Evolutionary conservation across 2,329 filamentous ascomycete species (phyloP), one percentile per base, ranked within the genome.

Genomic region (Moelleriella libera): DNA sequence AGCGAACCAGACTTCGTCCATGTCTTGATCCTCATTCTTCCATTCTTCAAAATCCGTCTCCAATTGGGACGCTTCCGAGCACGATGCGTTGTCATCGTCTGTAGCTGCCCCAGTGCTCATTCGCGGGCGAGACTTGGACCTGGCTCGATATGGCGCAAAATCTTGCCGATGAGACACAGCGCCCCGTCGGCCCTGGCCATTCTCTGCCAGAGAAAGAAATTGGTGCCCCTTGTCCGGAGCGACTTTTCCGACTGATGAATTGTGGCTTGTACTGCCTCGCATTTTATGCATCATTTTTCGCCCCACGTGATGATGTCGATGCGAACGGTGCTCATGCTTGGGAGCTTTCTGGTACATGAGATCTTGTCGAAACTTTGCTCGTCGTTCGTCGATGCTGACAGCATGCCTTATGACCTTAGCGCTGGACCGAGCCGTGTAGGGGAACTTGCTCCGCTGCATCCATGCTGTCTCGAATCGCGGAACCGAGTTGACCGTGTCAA

Each of bases 401-500:
- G 81, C 81, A 51, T 85, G 82, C 0, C 82, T 73, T 46, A 85
- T 80, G 0, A 83, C 74, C 55, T 69, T 72, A 3, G 76, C 76
- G 7, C 69, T 76, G 28, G 70, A 77, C 1, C 73, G 63, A 1
- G 75, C 75, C 0, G 76, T 80, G 57, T 83, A 85, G 0, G 84
- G 84, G 41, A 88, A 88, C 58, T 83, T 87, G 57, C 75, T 85
- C 39, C 85, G 76, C 57, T 86, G 77, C 82, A 90, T 89, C 77
- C 81, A 85, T 0, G 75, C 73, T 2, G 72, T 76, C 62, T 92
- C 86, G 50, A 92, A 92, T 3, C 76, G 72, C 1, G 85, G 84
- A 0, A 89, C 84, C 11, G 81, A 85, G 56, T 89, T 89, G 52
- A 90, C 85, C 0, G 84, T 88, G 55, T 90, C 85, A 52, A 90